Evolutionary conservation across 352 stramenopile genomes (phyloP), one percentile per base, ranked within the genome.

Genomic region (Thraustotheca clavata): DNA sequence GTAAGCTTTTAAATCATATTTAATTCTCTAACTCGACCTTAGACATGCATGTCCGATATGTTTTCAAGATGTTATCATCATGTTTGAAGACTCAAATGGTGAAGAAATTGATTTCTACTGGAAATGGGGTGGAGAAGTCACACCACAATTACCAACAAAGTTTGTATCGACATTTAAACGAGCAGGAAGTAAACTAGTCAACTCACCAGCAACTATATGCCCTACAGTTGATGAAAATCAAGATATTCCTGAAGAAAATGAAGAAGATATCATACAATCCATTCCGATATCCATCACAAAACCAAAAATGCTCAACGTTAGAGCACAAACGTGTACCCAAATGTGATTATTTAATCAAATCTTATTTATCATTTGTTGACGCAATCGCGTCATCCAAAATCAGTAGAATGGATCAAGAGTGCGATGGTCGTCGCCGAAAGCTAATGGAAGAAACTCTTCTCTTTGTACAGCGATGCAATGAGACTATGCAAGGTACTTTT

Each of bases 41-140:
- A 32, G 33, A 12, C 6, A 35, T 29, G 71, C 72, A 4, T 89
- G 80, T 31, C 78, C 78, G 1, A 73, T 89, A n/a, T 88, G 80
- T 32, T 80, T 80, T 71, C 35, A 60, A 16, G 74, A 87, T 7
- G 86, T 89, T 20, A 73, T 68, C 31, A 59, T 87, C n/a, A 83
- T 89, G 49, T 62, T 89, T 16, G 70, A 75, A 12, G 62, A 79
- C 40, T 75, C 72, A 9, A n/a, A n/a, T n/a, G 78, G 76, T 0
- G 69, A 78, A 9, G 80, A 87, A 49, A 77, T 85, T 36, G 67
- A 84, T 2, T 59, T 76, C 29, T 89, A 87, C 62, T 89, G 80
- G 78, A 68, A 71, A 40, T 87, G 77, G 80, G 75, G 76, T 12
- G 43, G 76, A 1, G 73, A 89, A 31, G 69, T 80, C 16, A 73